Conservation (phyloP, 2,329 filamentous ascomycete species). For the Exophiala dermatitidis region DNA sequence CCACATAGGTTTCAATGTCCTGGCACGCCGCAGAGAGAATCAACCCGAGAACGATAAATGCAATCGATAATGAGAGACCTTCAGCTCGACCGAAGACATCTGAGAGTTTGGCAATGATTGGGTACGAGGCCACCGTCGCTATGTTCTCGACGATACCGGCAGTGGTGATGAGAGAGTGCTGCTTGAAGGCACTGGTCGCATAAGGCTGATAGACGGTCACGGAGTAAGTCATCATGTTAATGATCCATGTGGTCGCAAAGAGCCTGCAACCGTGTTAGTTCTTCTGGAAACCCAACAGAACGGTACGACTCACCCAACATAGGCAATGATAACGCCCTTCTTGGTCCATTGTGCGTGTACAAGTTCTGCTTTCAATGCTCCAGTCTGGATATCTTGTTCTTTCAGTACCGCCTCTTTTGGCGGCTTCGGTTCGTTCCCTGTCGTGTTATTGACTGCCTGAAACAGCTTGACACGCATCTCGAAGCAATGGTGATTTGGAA, state of each 20-base stretch:
- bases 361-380: too few species aligned
- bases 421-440: too few species aligned
- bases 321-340: not conserved
- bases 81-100: conserved; percentile 58
- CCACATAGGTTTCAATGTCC: conserved; percentile 43
- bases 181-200: conserved; percentile 26
- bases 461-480: too few species aligned
- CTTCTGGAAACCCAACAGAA: not conserved
- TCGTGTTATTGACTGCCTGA: too few species aligned
- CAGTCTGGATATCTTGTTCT: too few species aligned
- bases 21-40: not conserved
- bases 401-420: too few species aligned
- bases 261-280: not conserved
- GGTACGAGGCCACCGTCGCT: conserved; percentile 27
- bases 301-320: not conserved
- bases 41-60: conserved; percentile 25
- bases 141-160: conserved; percentile 27
- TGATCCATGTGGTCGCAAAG: not conserved
- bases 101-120: conserved; percentile 28
- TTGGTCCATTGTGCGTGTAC: not conserved
- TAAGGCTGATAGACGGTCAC: conserved; percentile 24
- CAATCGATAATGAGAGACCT: conserved; percentile 47
- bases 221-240: not conserved
- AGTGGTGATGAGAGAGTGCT: conserved; percentile 20
- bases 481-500: too few species aligned